These are phyloP conservation scores for Solanum megistacrolobum DNA, from an alignment of 257 asterid genomes.

Conservation along the genomic window DNA sequence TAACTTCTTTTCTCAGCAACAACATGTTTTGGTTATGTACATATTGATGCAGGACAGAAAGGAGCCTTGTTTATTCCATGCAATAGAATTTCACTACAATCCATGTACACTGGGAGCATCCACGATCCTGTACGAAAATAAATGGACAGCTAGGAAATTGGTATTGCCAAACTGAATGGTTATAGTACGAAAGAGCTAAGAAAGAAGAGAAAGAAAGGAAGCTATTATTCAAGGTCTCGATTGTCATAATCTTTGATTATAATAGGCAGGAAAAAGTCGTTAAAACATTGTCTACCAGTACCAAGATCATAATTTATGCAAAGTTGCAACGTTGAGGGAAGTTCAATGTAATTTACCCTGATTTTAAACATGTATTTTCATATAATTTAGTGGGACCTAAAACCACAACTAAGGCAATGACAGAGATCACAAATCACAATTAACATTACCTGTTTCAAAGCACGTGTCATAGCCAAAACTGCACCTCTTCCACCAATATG, in stretches of 20 bases:
- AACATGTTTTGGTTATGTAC: neutral
- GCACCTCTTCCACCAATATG: slow-evolving; percentile 91
- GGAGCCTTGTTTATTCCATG: neutral
- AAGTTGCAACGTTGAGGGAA: neutral
- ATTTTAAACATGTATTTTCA: neutral
- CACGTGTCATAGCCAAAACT: slow-evolving; percentile 79
- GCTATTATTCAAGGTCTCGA: neutral
- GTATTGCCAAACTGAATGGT: neutral
- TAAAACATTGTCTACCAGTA: neutral
- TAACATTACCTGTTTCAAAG: slow-evolving; percentile 60
- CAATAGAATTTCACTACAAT: neutral
- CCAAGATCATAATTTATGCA: neutral
- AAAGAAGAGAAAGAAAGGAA: neutral
- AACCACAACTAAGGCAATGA: neutral
- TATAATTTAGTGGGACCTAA: neutral
- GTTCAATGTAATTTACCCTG: neutral
- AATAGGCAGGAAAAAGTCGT: neutral
- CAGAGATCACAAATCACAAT: neutral
- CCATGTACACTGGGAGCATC: neutral
- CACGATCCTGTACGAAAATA: neutral
- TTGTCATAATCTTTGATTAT: neutral
- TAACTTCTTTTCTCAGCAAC: neutral
- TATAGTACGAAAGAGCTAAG: neutral
- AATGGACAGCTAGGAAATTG: neutral
- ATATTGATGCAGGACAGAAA: neutral